Evolutionary conservation across 106 monocot genomes (phyloP).

Genomic region (Acanthochlamys bracteata): DNA sequence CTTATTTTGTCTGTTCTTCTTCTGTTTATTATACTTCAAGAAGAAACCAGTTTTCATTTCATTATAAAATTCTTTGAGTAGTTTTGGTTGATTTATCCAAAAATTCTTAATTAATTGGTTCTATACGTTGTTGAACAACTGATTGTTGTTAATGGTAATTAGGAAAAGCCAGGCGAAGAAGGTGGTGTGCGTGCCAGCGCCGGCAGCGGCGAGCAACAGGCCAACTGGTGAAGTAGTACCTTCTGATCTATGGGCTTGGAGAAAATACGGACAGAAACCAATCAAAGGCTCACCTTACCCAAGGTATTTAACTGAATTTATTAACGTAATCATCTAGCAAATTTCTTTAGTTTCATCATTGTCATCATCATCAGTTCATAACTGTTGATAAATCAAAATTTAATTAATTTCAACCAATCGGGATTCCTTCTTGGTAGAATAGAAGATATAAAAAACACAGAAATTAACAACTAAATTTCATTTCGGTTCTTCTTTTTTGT

Average conservation of each 20-base stretch:
- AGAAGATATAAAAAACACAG: too few species aligned
- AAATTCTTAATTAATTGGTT: background rate
- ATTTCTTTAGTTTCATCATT: background rate
- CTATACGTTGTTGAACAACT: background rate
- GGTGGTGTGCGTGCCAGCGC: slow-evolving; percentile 93
- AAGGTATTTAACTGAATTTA: slow-evolving; percentile 33
- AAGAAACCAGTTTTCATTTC: too few species aligned
- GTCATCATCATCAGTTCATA: background rate
- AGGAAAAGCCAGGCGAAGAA: slow-evolving; percentile 93
- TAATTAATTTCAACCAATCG: too few species aligned
- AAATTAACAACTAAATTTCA: too few species aligned
- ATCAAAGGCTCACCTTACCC: slow-evolving; percentile 96
- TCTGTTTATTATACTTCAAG: too few species aligned
- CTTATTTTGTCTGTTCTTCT: background rate
- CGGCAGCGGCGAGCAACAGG: slow-evolving; percentile 56
- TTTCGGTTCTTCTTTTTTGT: too few species aligned
- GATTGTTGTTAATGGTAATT: background rate
- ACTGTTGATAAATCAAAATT: too few species aligned
- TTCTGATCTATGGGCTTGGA: slow-evolving; percentile 98
- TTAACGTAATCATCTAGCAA: too few species aligned
- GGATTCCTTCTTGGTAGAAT: too few species aligned
- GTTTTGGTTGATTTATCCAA: background rate
- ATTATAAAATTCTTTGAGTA: background rate
- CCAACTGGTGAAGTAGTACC: slow-evolving; percentile 82
- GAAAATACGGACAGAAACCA: slow-evolving; percentile 93